Base-by-base conservation (phyloP, 371 early-diverging fungal species). In the Dichotomocladium elegans region DNA sequence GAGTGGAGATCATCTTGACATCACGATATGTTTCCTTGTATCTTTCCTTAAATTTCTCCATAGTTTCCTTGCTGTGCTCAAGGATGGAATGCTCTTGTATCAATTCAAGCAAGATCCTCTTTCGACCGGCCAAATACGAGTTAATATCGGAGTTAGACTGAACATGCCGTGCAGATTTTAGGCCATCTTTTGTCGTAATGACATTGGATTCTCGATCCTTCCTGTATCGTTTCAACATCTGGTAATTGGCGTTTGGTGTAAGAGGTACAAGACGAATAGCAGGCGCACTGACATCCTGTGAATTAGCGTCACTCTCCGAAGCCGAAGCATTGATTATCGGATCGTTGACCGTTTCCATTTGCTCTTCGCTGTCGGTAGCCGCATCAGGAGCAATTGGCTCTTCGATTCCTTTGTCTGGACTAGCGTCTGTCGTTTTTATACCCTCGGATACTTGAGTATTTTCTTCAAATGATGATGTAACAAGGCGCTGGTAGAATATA, bases 121-220 rank as follows among this genome's bases (percentile, higher is more conserved):
- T 50, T 29, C 74, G 70, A 7, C 44, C 31, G 26, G 57, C 57
- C 37, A 58, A 27, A 40, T 67, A 70, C 7, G 24, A 19, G 26
- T 53, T 53, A 14, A 12, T 33, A 10, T n/a, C 12, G 3, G 3
- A 8, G 17, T 17, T 47, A 12, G 14, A n/a, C 7, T 35, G 34
- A 12, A 22, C 14, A 25, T 53, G 53, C 12, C 33, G 28, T 6
- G 44, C 35, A 31, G 35, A 31, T 5, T 7, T 24, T 12, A 53
- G 31, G 12, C 53, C 53, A 8, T 14, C 19, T n/a, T 53, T 45
- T 3, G 46, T 34, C 12, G 34, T 44, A 17, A 30, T 3, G 19
- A 53, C n/a, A 12, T 44, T 44, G 33, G 19, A 15, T 10, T 14
- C 25, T n/a, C n/a, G n/a, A n/a, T n/a, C n/a, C 33, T 33, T 33